These are phyloP conservation scores for Fusarium gaditjirri DNA, from an alignment of 2,329 filamentous ascomycete genomes.

Conservation along the genomic window DNA sequence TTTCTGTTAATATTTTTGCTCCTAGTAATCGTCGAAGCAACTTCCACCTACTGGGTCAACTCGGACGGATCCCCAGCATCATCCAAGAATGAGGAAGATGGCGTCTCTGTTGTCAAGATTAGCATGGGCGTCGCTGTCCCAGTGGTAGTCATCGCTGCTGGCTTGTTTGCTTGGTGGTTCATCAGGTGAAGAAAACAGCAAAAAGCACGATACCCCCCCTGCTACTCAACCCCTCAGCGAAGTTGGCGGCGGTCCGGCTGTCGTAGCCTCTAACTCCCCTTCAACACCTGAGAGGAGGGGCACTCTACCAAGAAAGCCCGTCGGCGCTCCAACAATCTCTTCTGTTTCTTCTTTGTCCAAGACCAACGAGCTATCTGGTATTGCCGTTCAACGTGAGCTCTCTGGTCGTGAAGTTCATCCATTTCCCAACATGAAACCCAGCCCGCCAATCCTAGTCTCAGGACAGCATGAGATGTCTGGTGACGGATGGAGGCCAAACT, in stretches of 20 bases:
- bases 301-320: slow-evolving; percentile 31
- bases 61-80: slow-evolving; percentile 35
- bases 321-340: slow-evolving; percentile 29
- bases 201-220: background rate
- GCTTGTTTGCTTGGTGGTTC: slow-evolving; percentile 28
- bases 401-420: slow-evolving; percentile 25
- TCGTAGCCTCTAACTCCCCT: background rate
- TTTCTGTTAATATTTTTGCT: background rate
- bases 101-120: slow-evolving; percentile 31
- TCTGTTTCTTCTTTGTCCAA: slow-evolving; percentile 36
- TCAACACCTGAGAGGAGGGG: slow-evolving; percentile 18
- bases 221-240: slow-evolving; percentile 23
- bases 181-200: slow-evolving; percentile 25
- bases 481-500: slow-evolving; percentile 23
- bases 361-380: slow-evolving; percentile 34
- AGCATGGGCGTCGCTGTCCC: slow-evolving; percentile 35
- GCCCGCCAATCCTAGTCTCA: slow-evolving; percentile 29
- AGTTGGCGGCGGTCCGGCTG: background rate
- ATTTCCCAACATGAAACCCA: slow-evolving; percentile 27
- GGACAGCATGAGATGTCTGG: slow-evolving; percentile 40
- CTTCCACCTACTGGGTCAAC: slow-evolving; percentile 39
- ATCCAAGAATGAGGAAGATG: slow-evolving; percentile 5
- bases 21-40: slow-evolving; percentile 42
- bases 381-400: slow-evolving; percentile 25
- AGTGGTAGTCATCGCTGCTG: slow-evolving; percentile 16